These are phyloP conservation scores for Nemania sp. DNA, from an alignment of 2,329 filamentous ascomycete genomes.

Conservation along the genomic window DNA sequence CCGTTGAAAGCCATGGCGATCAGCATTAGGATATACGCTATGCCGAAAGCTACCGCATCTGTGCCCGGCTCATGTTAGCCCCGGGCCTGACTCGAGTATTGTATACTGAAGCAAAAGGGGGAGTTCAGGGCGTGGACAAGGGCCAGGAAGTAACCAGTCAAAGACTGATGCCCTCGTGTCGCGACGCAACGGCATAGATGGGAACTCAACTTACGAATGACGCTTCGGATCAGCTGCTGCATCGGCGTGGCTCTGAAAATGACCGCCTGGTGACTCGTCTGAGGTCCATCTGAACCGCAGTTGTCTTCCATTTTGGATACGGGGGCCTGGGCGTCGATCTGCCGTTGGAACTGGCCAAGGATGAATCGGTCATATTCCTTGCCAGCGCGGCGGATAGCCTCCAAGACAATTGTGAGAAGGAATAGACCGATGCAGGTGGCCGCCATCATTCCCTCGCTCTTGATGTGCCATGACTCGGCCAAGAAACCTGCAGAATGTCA, in stretches of 20 bases:
- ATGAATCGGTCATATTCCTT: constrained; percentile 50
- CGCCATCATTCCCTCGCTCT: constrained; percentile 47
- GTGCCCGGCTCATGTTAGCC: constrained; percentile 20
- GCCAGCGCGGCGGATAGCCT: constrained; percentile 47
- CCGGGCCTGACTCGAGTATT: not conserved
- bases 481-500: constrained; percentile 42
- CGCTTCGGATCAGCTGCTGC: constrained; percentile 47
- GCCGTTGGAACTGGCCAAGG: constrained; percentile 45
- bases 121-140: not conserved
- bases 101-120: not conserved
- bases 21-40: constrained; percentile 52
- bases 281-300: constrained; percentile 23
- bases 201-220: constrained; percentile 35
- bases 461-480: constrained; percentile 47
- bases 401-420: constrained; percentile 47
- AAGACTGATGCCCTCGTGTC: not conserved
- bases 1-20: constrained; percentile 53
- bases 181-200: not conserved
- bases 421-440: constrained; percentile 51
- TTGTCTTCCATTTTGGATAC: constrained; percentile 22
- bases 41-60: constrained; percentile 46
- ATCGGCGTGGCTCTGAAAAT: constrained; percentile 47
- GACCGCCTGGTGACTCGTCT: constrained; percentile 29
- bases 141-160: not conserved
- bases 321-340: constrained; percentile 38